Evolutionary conservation across 2,329 filamentous ascomycete species (phyloP), one percentile per base, ranked within the genome.

Genomic region (Alternaria consortialis): DNA sequence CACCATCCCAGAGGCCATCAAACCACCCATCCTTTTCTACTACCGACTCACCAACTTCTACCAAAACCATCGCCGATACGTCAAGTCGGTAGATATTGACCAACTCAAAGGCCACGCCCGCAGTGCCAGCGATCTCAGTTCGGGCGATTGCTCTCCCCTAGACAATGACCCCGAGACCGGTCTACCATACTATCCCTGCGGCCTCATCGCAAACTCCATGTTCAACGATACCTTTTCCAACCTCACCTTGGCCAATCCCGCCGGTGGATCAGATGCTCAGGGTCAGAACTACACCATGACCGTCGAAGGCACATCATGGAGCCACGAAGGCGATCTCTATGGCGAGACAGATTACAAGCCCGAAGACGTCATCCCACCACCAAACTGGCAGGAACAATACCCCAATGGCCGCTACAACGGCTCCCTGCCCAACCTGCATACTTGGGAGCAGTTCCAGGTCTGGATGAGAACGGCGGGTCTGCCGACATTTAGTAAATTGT

Each of bases 381-480:
- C 91, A 4, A 96, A 97, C 78, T 99, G 95, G 95, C 77, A 81
- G 17, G 74, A 84, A 12, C 86, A 87, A 59, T 97, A 90, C 68
- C 90, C 89, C 7, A 76, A 90, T 37, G 87, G 86, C 25, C 67
- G 68, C 63, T 97, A 97, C 75, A 89, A 86, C 3, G 77, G 83
- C 0, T 84, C 85, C 53, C 88, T 92, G 23, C 93, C 93, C 0
- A 81, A 95, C 70, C 79, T 98, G 17, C 85, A 90, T 64, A 81
- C 88, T 0, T 90, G 93, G 81, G 91, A 97, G 78, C 88, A 89
- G 43, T 97, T 99, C 79, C 94, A 97, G 81, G 94, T 98, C 23
- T 99, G 95, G 95, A 99, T 99, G 95, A 89, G 95, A 71, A 97
- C 96, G 2, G 95, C 95, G 25, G 95, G 94, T 59, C 82, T 98